phyloP scores from a whole-genome alignment of 805 yeast species.

The Candida qinlingensis region DNA sequence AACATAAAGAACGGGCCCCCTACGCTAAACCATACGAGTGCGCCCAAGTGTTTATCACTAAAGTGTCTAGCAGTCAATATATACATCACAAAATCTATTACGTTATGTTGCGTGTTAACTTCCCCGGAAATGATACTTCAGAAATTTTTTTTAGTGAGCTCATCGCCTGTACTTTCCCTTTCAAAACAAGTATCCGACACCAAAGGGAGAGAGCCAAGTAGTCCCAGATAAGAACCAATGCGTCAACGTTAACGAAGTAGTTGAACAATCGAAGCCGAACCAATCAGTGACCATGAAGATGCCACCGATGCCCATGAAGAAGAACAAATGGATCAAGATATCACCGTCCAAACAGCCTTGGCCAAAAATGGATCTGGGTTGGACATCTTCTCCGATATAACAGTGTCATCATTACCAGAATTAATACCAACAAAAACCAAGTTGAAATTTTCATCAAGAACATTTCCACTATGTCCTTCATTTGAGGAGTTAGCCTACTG shows the following conservation, averaged over 20 bases:
- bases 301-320: slow-evolving; percentile 31
- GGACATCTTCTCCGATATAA: too few relatives aligned
- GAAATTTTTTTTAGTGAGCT: background rate
- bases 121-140: background rate
- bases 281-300: slow-evolving; percentile 27
- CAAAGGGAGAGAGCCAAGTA: slow-evolving; percentile 6
- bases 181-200: background rate
- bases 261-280: slow-evolving; percentile 27
- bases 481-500: too few relatives aligned
- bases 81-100: too few relatives aligned
- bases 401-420: too few relatives aligned
- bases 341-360: slow-evolving; percentile 1
- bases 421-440: too few relatives aligned
- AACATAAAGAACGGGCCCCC: too few relatives aligned
- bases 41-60: too few relatives aligned
- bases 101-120: background rate
- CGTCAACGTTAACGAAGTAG: slow-evolving; percentile 38
- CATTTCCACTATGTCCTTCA: too few relatives aligned
- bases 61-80: too few relatives aligned
- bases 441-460: too few relatives aligned
- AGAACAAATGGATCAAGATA: slow-evolving; percentile 27
- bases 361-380: too few relatives aligned
- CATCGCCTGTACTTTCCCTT: background rate
- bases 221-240: slow-evolving; percentile 27
- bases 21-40: too few relatives aligned